Base-by-base conservation (phyloP, 176 grass and related monocot species). In the Eleusine indica region DNA sequence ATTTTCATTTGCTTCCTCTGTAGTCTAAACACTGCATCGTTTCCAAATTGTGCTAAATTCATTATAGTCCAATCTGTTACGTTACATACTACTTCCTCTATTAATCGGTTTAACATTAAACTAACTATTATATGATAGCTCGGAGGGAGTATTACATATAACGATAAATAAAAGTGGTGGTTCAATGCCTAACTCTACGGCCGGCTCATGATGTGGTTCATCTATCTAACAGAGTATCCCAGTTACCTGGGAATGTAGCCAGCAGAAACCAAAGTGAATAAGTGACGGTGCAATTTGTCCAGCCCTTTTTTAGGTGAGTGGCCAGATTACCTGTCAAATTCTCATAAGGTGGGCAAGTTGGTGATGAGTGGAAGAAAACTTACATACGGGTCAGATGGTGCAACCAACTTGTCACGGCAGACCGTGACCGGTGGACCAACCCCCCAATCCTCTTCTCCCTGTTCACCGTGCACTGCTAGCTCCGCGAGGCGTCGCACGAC, bases 341-440 rank as follows among this genome's bases (percentile, higher is more conserved):
- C 61, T 41, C 10, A 2, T 25, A 53, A 64, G 37, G 41, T 14
- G 8, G 9, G 38, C 83, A 89, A 76, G 71, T 85, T 89, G 83
- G 44, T 72, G 72, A 80, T 58, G 72, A 80, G 54, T 71, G 81
- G 70, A 41, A 15, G 12, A 30, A 42, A 12, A 68, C 70, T 25
- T 25, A 25, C 25, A 62, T 76, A 60, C 71, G 52, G 87, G 35
- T 76, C 77, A 85, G 77, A 85, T 0, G 83, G 4, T 81, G 78
- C 83, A 77, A 77, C 88, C 17, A 82, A 72, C 63, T 57, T 82
- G 66, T 81, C 71, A 81, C 44, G 82, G 66, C 13, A 79, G 74
- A 57, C 63, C 83, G 68, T 68, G 58, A 82, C 66, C 1, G 14
- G 17, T 29, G 58, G 44, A 48, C 66, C 65, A 66, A 70, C 14